These are phyloP conservation scores for Aspergillus fumigatiaffinis DNA, from an alignment of 2,329 filamentous ascomycete genomes.

Conservation along the genomic window DNA sequence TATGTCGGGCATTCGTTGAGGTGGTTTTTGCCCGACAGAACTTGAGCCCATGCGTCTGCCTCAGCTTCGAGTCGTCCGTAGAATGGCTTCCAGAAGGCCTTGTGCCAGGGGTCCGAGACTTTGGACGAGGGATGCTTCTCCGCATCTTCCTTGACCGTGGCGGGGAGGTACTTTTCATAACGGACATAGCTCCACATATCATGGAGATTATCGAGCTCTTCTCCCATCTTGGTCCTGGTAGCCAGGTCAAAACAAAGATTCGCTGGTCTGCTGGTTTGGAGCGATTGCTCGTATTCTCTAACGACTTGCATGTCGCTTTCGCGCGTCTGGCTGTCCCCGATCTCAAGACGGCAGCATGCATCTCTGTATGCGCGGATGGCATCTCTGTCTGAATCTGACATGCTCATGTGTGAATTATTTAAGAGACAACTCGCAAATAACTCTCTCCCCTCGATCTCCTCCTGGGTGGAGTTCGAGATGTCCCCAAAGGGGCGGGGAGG, in stretches of 20 bases:
- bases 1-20: slow-evolving; percentile 10
- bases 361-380: slow-evolving; percentile 2
- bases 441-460: slow-evolving; percentile 7
- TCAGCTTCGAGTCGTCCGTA: slow-evolving; percentile 10
- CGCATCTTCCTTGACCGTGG: not conserved
- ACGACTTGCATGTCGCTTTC: not conserved
- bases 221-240: slow-evolving; percentile 12
- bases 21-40: slow-evolving; percentile 1
- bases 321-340: not conserved
- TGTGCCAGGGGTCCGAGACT: slow-evolving; percentile 9
- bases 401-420: not conserved
- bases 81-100: slow-evolving; percentile 11
- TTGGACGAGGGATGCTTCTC: slow-evolving; percentile 1
- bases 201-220: slow-evolving; percentile 11
- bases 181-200: slow-evolving; percentile 9
- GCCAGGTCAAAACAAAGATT: slow-evolving; percentile 12
- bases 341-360: slow-evolving; percentile 4
- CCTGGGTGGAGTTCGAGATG: slow-evolving; percentile 4
- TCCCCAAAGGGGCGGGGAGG: slow-evolving; percentile 6
- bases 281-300: slow-evolving; percentile 1
- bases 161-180: slow-evolving; percentile 9
- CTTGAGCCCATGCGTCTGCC: slow-evolving; percentile 3
- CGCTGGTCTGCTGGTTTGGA: not conserved
- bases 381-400: not conserved
- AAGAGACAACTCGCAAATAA: slow-evolving; percentile 5